Evolutionary conservation across 2,329 filamentous ascomycete genomes (phyloP).

Genomic region (Microcyclospora pomicola): DNA sequence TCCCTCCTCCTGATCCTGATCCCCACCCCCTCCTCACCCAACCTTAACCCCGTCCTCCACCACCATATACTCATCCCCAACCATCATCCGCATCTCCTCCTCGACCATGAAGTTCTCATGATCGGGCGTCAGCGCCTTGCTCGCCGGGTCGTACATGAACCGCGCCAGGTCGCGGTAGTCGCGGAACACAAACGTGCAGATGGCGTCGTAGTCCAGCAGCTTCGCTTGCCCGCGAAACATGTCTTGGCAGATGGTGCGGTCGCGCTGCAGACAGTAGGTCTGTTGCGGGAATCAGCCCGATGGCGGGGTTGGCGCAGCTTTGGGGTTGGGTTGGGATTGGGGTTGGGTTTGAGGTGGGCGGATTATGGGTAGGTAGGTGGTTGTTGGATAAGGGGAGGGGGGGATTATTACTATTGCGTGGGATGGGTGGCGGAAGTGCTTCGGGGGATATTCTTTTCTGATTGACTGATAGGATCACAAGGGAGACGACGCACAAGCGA

Average conservation of each 20-base stretch:
- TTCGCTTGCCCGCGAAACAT: constrained; percentile 32
- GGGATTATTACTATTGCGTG: too few species aligned
- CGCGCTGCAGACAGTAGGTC: constrained; percentile 33
- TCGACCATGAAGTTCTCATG: constrained; percentile 25
- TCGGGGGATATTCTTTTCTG: too few species aligned
- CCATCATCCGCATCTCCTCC: constrained; percentile 30
- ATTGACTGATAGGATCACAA: too few species aligned
- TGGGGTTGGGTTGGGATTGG: too few species aligned
- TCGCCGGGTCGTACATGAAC: constrained; percentile 34
- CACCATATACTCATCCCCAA: constrained; percentile 29
- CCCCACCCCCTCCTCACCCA: constrained; percentile 22
- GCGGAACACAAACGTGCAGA: constrained; percentile 35
- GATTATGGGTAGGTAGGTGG: too few species aligned
- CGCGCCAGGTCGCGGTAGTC: constrained; percentile 32
- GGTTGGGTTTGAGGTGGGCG: too few species aligned
- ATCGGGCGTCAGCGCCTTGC: constrained; percentile 25
- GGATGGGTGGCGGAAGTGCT: too few species aligned
- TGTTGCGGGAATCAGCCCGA: too few species aligned
- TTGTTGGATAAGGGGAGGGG: too few species aligned
- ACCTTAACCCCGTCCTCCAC: constrained; percentile 15
- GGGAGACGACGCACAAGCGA: constrained; percentile 25
- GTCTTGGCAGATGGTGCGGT: constrained; percentile 31
- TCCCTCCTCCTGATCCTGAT: neutral
- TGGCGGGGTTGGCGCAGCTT: too few species aligned
- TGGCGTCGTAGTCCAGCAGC: constrained; percentile 33